Base-by-base conservation (phyloP, 1,284 basidiomycete genomes). In the Boletus semigastroideus region DNA sequence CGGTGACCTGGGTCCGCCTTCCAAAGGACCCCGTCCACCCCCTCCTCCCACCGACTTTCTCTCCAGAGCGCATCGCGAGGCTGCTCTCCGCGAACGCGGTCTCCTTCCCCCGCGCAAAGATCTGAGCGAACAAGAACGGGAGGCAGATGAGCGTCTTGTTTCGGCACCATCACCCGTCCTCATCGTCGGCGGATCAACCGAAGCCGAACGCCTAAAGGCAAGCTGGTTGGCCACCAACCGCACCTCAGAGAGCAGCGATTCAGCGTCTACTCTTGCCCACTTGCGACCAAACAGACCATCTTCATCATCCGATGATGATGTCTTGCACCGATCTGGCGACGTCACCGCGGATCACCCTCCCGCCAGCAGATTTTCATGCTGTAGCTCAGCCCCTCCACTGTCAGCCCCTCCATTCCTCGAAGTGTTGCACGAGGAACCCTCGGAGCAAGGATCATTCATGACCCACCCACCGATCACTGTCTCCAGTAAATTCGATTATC, bases 41-140 rank as follows among this genome's bases (percentile, higher is more conserved):
- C 27, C 25, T n/a, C 40, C 63, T 5, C 54, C 63, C 1, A 43
- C 65, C 36, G 46, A 48, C 16, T 51, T 65, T 13, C 11, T 51
- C 42, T 69, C 68, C 0, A 65, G 47, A 36, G 48, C 52, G 6
- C 51, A 56, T 16, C 71, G 80, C 9, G 76, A 81, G 45, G 79
- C 78, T 11, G 80, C 80, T 2, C 71, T 83, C 17, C 73, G 80
- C 6, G 80, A 75, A 59, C 74, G 79, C 30, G 81, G 80, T 1
- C 66, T 83, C 30, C 66, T 78, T 3, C 80, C 80, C 28, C 73
- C 77, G 3, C 60, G 42, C 59, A 73, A 71, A 48, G 76, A 82
- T 53, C 66, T 81, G 9, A 80, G 78, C 55, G 59, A 67, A 22
- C 77, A 75, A 53, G 80, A 82, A 59, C 66, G 62, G 3, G 74